Conservation (phyloP, 208 protist species). For the Leishmania turanica region DNA sequence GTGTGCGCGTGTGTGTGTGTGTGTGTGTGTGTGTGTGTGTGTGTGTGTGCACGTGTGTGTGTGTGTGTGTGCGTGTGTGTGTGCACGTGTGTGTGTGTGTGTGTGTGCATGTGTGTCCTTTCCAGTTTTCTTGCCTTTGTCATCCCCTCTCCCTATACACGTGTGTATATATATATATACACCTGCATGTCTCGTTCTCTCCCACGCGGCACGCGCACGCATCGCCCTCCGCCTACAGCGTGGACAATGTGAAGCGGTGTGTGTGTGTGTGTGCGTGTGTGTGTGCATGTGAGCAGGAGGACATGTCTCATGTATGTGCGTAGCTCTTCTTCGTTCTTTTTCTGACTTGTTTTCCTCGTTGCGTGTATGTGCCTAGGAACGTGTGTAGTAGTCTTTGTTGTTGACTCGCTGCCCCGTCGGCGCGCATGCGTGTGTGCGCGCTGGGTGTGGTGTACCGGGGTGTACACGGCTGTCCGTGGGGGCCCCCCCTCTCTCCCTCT, state of each 20-base stretch:
- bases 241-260: too few species aligned
- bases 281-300: too few species aligned
- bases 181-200: background rate
- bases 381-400: background rate
- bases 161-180: background rate
- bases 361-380: constrained; percentile 18
- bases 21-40: too few species aligned
- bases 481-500: background rate
- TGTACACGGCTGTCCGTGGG: too few species aligned
- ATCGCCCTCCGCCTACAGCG: background rate
- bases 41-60: too few species aligned
- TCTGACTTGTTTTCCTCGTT: constrained; percentile 15
- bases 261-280: too few species aligned
- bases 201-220: background rate
- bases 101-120: too few species aligned
- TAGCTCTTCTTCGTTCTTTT: constrained; percentile 12
- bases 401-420: background rate
- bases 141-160: background rate
- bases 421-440: background rate
- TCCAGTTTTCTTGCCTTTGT: too few species aligned
- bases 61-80: too few species aligned
- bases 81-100: too few species aligned
- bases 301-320: background rate
- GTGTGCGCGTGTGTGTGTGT: too few species aligned
- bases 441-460: background rate